A percentile compares a stretch with the other conserved stretches of the same genome.
Evolutionary conservation across 1,284 basidiomycete species (phyloP).

Genomic region (Austroboletus novae-zelandiae): DNA sequence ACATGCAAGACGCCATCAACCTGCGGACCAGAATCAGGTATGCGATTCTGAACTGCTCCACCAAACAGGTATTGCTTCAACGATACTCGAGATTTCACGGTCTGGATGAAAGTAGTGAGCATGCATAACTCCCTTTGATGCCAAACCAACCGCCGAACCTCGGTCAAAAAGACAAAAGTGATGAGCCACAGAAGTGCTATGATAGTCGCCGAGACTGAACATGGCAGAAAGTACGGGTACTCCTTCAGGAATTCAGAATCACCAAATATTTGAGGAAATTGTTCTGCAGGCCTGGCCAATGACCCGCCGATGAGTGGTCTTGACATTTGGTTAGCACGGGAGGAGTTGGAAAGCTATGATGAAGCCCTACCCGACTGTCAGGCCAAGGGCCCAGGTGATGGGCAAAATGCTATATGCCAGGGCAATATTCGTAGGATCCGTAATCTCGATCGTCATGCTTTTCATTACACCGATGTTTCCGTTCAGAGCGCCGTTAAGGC

Average conservation of each 20-base stretch:
- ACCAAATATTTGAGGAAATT: constrained; percentile 54
- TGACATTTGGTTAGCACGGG: constrained; percentile 5
- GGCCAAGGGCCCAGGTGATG: constrained; percentile 44
- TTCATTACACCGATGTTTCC: constrained; percentile 50
- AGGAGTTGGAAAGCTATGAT: background rate
- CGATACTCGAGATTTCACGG: constrained; percentile 12
- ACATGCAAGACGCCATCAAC: background rate
- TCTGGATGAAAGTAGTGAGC: constrained; percentile 15
- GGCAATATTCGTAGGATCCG: constrained; percentile 37
- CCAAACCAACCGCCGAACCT: constrained; percentile 41
- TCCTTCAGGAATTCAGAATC: constrained; percentile 47
- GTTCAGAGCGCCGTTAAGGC: constrained; percentile 41
- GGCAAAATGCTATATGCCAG: constrained; percentile 42
- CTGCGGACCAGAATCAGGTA: background rate
- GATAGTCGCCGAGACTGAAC: constrained; percentile 50
- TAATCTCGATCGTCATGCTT: constrained; percentile 35
- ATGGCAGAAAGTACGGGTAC: constrained; percentile 70
- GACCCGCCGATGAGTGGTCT: constrained; percentile 64
- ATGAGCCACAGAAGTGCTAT: constrained; percentile 47
- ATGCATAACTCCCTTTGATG: background rate
- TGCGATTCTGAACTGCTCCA: constrained; percentile 1
- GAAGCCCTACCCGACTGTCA: constrained; percentile 39
- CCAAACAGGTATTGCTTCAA: constrained; percentile 22
- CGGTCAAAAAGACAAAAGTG: constrained; percentile 49
- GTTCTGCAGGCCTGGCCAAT: constrained; percentile 56